Evolutionary conservation across 495 filamentous ascomycete genomes (phyloP).

Genomic region (Penicillium nucicola): DNA sequence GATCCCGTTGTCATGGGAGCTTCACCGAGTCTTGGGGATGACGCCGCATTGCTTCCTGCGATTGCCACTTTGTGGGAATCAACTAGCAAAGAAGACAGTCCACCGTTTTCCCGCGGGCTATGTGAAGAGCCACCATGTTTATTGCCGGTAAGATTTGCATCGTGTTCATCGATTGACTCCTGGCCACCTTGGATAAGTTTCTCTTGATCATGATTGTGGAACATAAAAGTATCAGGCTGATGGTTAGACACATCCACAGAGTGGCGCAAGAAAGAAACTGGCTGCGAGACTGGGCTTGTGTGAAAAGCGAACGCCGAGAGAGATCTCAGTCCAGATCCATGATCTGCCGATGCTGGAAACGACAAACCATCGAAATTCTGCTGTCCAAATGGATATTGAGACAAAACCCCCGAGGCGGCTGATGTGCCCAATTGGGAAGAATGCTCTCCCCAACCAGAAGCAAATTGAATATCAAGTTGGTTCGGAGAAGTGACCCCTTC

Average conservation of each 20-base stretch:
- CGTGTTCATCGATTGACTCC: slow-evolving; percentile 8
- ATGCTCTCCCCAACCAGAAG: slow-evolving; percentile 24
- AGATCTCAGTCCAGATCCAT: slow-evolving; percentile 28
- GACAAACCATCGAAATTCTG: slow-evolving; percentile 16
- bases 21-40: slow-evolving; percentile 1
- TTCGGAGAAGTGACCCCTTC: slow-evolving; percentile 21
- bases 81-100: slow-evolving; percentile 3
- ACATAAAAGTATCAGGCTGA: neutral
- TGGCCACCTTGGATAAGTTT: slow-evolving; percentile 2
- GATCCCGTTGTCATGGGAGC: neutral
- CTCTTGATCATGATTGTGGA: slow-evolving; percentile 3
- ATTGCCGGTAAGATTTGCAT: neutral
- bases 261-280: slow-evolving; percentile 37
- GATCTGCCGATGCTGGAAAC: slow-evolving; percentile 25
- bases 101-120: neutral
- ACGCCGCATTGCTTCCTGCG: neutral
- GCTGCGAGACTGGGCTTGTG: slow-evolving; percentile 30
- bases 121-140: neutral
- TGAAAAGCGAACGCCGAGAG: slow-evolving; percentile 30
- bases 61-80: slow-evolving; percentile 1
- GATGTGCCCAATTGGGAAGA: slow-evolving; percentile 14
- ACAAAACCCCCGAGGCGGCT: slow-evolving; percentile 9
- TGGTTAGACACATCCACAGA: slow-evolving; percentile 14
- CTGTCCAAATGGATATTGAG: slow-evolving; percentile 20
- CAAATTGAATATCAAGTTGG: slow-evolving; percentile 14